Evolutionary conservation across 164 flowering plant genomes (phyloP).

Genomic region (Stephania japonica): DNA sequence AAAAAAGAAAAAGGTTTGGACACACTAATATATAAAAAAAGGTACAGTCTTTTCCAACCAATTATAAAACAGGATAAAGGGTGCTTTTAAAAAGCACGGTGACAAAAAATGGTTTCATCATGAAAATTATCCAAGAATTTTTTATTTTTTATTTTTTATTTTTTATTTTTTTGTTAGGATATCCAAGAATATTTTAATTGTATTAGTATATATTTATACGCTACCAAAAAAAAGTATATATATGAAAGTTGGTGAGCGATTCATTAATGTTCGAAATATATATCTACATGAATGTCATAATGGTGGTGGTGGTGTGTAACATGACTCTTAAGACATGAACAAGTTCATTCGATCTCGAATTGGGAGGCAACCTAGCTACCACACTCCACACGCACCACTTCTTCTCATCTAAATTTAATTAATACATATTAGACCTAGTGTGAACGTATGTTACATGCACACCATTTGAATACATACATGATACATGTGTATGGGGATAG

Average conservation of each 20-base stretch:
- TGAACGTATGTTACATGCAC: background rate
- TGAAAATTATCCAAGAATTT: no score
- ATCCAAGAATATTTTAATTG: background rate
- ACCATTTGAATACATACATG: background rate
- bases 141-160: no score
- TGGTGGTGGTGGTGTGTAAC: constrained; percentile 15
- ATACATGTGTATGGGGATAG: no score
- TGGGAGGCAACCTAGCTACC: constrained; percentile 41
- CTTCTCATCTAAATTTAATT: background rate
- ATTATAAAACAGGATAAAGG: no score
- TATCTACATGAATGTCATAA: background rate
- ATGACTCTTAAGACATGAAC: constrained; percentile 37
- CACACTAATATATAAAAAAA: no score
- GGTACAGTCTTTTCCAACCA: no score
- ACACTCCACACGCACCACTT: background rate
- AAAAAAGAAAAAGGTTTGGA: no score
- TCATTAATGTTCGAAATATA: background rate
- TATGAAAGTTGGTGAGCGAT: background rate
- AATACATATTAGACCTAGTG: background rate
- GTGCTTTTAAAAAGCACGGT: no score
- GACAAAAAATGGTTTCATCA: no score
- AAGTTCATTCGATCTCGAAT: constrained; percentile 24
- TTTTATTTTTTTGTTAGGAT: no score
- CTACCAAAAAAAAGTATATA: no score
- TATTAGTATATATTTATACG: no score